phyloP scores from a whole-genome alignment of 2,329 filamentous ascomycete genomes.

The Claviceps quebecensis region DNA sequence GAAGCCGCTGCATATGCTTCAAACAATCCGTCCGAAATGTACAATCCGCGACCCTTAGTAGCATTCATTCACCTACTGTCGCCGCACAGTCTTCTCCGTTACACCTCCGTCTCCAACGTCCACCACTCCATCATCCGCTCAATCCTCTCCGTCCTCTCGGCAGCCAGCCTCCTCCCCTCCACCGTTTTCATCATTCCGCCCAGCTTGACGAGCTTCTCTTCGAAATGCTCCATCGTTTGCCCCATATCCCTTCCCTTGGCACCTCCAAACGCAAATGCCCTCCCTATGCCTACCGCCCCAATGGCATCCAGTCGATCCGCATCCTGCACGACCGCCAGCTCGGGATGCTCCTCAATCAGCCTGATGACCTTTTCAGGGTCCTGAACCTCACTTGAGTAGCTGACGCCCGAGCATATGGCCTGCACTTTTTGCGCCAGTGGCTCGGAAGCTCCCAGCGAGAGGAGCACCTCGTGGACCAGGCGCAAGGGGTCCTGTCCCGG shows the following conservation, averaged over 20 bases:
- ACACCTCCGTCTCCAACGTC: slow-evolving; percentile 31
- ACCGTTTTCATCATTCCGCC: slow-evolving; percentile 51
- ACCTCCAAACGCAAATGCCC: slow-evolving; percentile 52
- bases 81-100: too few relatives aligned
- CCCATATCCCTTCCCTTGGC: slow-evolving; percentile 45
- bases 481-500: slow-evolving; percentile 42
- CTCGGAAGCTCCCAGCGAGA: slow-evolving; percentile 38
- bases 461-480: slow-evolving; percentile 40
- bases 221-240: slow-evolving; percentile 59
- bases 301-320: slow-evolving; percentile 87
- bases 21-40: too few relatives aligned
- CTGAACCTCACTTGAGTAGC: slow-evolving; percentile 59
- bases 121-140: slow-evolving; percentile 43
- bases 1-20: too few relatives aligned
- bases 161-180: slow-evolving; percentile 37
- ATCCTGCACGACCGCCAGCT: slow-evolving; percentile 68
- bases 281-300: slow-evolving; percentile 70
- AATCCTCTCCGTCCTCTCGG: slow-evolving; percentile 38
- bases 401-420: slow-evolving; percentile 60
- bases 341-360: slow-evolving; percentile 50
- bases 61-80: too few relatives aligned
- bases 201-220: slow-evolving; percentile 57
- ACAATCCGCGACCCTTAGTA: too few relatives aligned
- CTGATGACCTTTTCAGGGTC: slow-evolving; percentile 45
- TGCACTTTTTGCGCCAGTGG: slow-evolving; percentile 54